phyloP scores from a whole-genome alignment of 2,329 filamentous ascomycete genomes.

The Acrocalymma vagum region DNA sequence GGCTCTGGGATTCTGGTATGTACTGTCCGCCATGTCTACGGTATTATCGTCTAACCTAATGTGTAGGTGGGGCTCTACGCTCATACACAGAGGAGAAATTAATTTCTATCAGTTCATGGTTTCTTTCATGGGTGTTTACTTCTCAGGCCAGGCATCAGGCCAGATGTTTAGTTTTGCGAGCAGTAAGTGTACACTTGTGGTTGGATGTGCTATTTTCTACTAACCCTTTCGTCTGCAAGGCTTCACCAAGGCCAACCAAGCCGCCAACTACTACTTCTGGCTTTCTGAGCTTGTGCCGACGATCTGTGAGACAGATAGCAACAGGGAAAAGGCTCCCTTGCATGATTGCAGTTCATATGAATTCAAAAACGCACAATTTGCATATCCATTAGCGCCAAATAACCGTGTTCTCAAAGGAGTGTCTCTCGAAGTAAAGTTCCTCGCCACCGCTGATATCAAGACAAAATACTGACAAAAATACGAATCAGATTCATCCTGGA shows the following conservation, averaged over 20 bases:
- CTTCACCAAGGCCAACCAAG: constrained; percentile 91
- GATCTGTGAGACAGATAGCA: constrained; percentile 37
- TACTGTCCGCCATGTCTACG: no score
- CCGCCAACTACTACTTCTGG: constrained; percentile 65
- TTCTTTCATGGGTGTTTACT: constrained; percentile 84
- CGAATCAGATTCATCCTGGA: constrained; percentile 61
- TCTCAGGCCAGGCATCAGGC: constrained; percentile 87
- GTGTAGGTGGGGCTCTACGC: constrained; percentile 36
- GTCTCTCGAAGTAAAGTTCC: no score
- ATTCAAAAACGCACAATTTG: constrained; percentile 49
- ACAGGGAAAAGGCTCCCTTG: constrained; percentile 18
- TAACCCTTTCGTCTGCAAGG: no score
- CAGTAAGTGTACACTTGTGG: constrained; percentile 38
- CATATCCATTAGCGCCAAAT: constrained; percentile 1
- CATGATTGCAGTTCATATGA: constrained; percentile 48
- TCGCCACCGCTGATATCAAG: no score
- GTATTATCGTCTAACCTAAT: no score
- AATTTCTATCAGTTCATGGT: constrained; percentile 87
- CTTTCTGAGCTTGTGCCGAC: constrained; percentile 42
- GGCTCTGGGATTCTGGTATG: constrained; percentile 86
- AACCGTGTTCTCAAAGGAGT: constrained; percentile 8
- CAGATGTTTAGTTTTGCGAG: constrained; percentile 90
- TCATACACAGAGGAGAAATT: constrained; percentile 55
- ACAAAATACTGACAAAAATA: no score
- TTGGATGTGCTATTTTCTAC: no score